Base-by-base conservation (phyloP, 169 alveolate genomes). In the Cryptosporidium ubiquitum region DNA sequence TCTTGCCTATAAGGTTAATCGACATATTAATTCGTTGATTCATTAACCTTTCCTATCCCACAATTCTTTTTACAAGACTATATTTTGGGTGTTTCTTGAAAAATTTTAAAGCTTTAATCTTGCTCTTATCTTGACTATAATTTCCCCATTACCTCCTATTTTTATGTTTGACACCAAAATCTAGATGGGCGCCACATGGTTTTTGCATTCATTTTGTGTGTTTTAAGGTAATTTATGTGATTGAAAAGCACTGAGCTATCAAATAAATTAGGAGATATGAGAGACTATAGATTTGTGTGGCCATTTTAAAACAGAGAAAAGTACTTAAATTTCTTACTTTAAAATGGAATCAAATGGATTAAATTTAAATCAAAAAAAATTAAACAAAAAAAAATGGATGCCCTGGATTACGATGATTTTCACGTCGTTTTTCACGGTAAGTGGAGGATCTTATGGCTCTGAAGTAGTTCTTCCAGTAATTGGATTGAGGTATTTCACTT, bases 371-470 rank as follows among this genome's bases (percentile, higher is more conserved):
- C 9, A 55, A 2, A 31, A 1, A 26, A 29, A 33, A 33, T 64
- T 47, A 26, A 31, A 20, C 51, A 64, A 64, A 64, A 79, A 61
- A 37, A 58, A 6, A 16, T 26, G 49, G 33, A 16, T 35, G 31
- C 40, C 75, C 5, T 40, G 71, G 58, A 31, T 35, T 42, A 18
- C 89, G 42, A 47, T 79, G 66, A 18, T 79, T 23, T 79, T 58
- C n/a, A 49, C 69, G 16, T 79, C 89, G 18, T 79, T 79, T 79
- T 79, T 79, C 35, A 60, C 89, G 6, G 75, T 79, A 23, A 61
- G 89, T 64, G 89, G 89, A 5, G 89, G 89, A 29, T 58, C 89
- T 10, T 79, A 79, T 64, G 89, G 89, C 16, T 79, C 89, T 7
- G 89, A 79, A 26, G 73, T 79, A 47, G 89, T 79, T 44, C 40